phyloP scores from a whole-genome alignment of 805 yeast genomes.

The Lachancea fermentati region DNA sequence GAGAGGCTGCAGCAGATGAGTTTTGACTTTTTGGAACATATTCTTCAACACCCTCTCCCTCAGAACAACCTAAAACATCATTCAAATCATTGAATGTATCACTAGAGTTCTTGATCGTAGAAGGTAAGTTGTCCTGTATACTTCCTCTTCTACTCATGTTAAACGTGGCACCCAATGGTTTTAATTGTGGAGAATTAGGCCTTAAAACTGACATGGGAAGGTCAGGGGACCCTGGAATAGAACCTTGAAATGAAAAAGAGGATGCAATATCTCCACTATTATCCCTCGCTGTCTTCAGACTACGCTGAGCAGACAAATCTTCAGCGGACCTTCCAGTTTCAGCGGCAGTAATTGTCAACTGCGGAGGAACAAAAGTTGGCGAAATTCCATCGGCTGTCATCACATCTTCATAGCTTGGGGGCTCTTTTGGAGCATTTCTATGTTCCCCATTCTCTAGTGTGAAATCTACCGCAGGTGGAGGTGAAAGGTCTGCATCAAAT shows the following conservation, averaged over 20 bases:
- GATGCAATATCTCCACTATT: slow-evolving; percentile 30
- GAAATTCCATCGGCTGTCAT: slow-evolving; percentile 10
- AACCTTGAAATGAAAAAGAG: slow-evolving; percentile 31
- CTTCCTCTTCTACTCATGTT: slow-evolving; percentile 12
- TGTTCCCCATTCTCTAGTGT: background rate
- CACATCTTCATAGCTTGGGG: slow-evolving; percentile 12
- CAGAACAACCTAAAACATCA: slow-evolving; percentile 16
- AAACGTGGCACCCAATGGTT: slow-evolving; percentile 12
- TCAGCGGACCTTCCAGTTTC: background rate
- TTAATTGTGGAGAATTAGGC: slow-evolving; percentile 26
- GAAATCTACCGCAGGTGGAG: slow-evolving; percentile 29
- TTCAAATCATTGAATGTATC: slow-evolving; percentile 23
- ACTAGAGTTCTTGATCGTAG: slow-evolving; percentile 25
- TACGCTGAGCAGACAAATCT: background rate
- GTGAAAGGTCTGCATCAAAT: slow-evolving; percentile 41
- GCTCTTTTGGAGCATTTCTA: slow-evolving; percentile 8
- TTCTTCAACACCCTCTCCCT: slow-evolving; percentile 6
- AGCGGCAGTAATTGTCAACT: slow-evolving; percentile 5
- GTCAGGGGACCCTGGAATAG: slow-evolving; percentile 21
- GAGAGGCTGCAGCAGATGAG: slow-evolving; percentile 16
- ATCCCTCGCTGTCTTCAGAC: slow-evolving; percentile 8
- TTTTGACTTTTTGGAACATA: slow-evolving; percentile 6
- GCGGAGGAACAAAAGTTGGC: background rate
- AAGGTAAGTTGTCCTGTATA: slow-evolving; percentile 24
- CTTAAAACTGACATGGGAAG: slow-evolving; percentile 33